phyloP scores from a whole-genome alignment of 371 early-diverging fungal species.

The Rhizopus arrhizus region DNA sequence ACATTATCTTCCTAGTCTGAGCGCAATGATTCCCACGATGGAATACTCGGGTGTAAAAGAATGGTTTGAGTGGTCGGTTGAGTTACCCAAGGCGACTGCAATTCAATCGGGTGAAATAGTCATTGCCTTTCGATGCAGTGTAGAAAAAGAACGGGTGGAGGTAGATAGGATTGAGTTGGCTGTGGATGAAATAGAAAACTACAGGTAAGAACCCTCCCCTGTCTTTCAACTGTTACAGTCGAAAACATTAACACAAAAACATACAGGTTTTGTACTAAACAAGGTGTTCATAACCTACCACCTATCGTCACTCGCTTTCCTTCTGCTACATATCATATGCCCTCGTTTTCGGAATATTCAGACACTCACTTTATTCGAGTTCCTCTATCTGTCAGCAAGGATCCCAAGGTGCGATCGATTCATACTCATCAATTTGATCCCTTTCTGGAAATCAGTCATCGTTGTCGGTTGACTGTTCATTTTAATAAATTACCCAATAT shows the following conservation, averaged over 20 bases:
- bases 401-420: conserved; percentile 26
- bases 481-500: conserved; percentile 26
- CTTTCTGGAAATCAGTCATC: conserved; percentile 47
- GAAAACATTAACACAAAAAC: neutral
- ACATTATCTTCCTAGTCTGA: conserved; percentile 48
- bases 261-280: conserved; percentile 41
- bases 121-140: conserved; percentile 45
- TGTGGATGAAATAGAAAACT: conserved; percentile 45
- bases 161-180: conserved; percentile 39
- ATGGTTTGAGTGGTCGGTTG: conserved; percentile 55
- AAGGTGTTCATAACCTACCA: conserved; percentile 41
- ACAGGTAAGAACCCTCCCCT: conserved; percentile 26
- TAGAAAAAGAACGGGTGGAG: conserved; percentile 49
- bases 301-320: conserved; percentile 42
- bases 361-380: conserved; percentile 50
- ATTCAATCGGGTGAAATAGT: conserved; percentile 48
- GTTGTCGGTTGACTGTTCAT: conserved; percentile 34
- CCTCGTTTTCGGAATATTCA: conserved; percentile 36
- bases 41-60: conserved; percentile 37
- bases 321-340: conserved; percentile 38
- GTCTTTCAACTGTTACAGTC: neutral
- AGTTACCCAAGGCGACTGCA: conserved; percentile 47
- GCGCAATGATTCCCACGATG: conserved; percentile 48
- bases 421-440: conserved; percentile 47
- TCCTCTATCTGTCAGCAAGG: conserved; percentile 30